Conservation (phyloP, 2,329 filamentous ascomycete genomes). For the Bertia moriformis region DNA sequence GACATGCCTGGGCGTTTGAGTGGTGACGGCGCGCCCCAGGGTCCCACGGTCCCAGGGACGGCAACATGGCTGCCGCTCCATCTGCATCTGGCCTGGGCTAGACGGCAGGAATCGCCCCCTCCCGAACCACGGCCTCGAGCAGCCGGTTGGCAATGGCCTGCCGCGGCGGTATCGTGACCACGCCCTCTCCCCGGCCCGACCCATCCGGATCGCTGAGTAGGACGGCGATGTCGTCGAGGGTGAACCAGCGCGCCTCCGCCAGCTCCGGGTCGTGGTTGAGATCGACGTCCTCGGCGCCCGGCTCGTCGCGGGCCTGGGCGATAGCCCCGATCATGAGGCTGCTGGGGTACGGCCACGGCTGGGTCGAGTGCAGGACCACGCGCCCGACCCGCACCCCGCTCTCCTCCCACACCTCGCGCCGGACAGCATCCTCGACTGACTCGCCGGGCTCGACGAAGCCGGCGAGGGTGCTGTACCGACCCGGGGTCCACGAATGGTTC, state of each 20-base stretch:
- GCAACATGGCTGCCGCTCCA: too few relatives aligned
- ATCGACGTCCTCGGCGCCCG: not conserved
- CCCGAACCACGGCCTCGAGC: not conserved
- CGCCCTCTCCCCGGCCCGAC: not conserved
- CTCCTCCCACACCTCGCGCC: slow-evolving; percentile 36
- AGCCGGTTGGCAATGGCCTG: not conserved
- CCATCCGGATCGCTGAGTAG: not conserved
- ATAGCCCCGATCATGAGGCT: slow-evolving; percentile 30
- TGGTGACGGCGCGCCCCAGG: too few relatives aligned
- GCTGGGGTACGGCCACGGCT: slow-evolving; percentile 37
- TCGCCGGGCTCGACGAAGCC: slow-evolving; percentile 36
- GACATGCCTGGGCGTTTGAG: too few relatives aligned
- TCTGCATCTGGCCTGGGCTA: too few relatives aligned
- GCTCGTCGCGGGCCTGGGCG: not conserved
- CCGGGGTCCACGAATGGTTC: not conserved
- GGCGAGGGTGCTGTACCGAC: slow-evolving; percentile 10
- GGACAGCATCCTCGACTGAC: slow-evolving; percentile 33
- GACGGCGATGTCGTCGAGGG: not conserved
- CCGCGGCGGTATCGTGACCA: not conserved
- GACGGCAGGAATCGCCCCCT: too few relatives aligned
- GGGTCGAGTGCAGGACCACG: slow-evolving; percentile 33
- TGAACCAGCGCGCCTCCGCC: not conserved
- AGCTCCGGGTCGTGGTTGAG: not conserved
- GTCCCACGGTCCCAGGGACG: too few relatives aligned
- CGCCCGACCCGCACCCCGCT: slow-evolving; percentile 30